These are phyloP conservation scores for Acer negundo DNA, from an alignment of 345 rosid genomes.

Conservation along the genomic window DNA sequence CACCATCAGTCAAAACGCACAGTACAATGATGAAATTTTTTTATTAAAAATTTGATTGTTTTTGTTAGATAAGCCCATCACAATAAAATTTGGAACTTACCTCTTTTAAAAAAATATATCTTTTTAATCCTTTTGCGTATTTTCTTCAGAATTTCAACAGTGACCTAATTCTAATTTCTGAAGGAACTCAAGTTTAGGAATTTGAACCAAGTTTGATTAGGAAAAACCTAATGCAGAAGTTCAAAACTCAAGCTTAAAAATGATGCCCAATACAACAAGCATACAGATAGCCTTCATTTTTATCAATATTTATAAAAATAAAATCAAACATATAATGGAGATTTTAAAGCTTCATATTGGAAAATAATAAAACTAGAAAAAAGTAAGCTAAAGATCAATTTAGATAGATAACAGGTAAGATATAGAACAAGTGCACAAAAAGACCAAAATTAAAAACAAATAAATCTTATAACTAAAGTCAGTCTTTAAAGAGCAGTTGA, in stretches of 20 bases:
- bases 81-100: background rate
- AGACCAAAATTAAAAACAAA: background rate
- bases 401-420: conserved; percentile 2
- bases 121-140: background rate
- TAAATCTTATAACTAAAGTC: background rate
- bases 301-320: background rate
- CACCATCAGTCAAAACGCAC: conserved; percentile 8
- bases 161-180: background rate
- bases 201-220: background rate
- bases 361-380: background rate
- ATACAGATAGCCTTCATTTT: background rate
- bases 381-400: background rate
- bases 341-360: background rate
- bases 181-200: background rate
- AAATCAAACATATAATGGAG: background rate
- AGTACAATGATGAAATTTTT: background rate
- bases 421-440: background rate
- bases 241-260: background rate
- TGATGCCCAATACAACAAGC: background rate
- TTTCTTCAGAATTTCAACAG: background rate
- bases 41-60: background rate
- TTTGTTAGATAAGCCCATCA: background rate
- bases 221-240: background rate
- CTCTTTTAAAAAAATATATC: background rate
- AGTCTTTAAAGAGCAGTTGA: conserved; percentile 10